Evolutionary conservation across 768 basidiomycete genomes (phyloP), one percentile per base, ranked within the genome.

Genomic region (Psilocybe cyanescens): DNA sequence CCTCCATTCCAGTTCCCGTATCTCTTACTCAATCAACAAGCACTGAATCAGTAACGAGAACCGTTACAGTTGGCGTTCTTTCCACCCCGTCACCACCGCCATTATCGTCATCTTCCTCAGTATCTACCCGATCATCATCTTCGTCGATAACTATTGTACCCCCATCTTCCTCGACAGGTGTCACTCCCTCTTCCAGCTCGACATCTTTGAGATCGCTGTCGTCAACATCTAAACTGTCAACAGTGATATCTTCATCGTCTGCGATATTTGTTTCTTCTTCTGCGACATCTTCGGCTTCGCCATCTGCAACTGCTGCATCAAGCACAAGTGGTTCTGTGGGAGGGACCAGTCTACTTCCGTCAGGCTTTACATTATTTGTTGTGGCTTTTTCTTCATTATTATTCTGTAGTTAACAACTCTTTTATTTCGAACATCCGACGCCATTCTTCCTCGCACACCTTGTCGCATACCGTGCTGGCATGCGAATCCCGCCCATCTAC

Each of bases 1-100:
- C 81, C 19, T 50, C 76, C 29, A 75, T 81, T 24, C 68, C 83
- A 37, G 71, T 79, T 4, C 78, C 79, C 7, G 67, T 75, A 6
- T 75, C 83, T 2, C 71, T 84, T 51, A 67, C 79, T 0, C 72
- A 67, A 30, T 64, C 79, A 41, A 74, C 76, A 54, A 66, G 76
- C 8, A 62, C 75, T 0, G 61, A 69, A 37, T 66, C 79, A 16
- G 67, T 70, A 2, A 76, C 84, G 9, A 72, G 81, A 9, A 75
- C 82, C 0, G 75, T 80, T 8, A 81, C 79, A 14, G 70, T 80
- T 50, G 73, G 78, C 47, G 71, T 68, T 3, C 64, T 74, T 14
- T 70, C 71, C 55, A 41, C 68, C 46, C 8, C 56, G 48, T 68
- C 30, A 47, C 57, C 17, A 54, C 28, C 48, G 46, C 51, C 59